A percentile compares a stretch with the other conserved stretches of the same genome.
phyloP scores from a whole-genome alignment of 2,329 filamentous ascomycete genomes.

The Tothia fuscella region DNA sequence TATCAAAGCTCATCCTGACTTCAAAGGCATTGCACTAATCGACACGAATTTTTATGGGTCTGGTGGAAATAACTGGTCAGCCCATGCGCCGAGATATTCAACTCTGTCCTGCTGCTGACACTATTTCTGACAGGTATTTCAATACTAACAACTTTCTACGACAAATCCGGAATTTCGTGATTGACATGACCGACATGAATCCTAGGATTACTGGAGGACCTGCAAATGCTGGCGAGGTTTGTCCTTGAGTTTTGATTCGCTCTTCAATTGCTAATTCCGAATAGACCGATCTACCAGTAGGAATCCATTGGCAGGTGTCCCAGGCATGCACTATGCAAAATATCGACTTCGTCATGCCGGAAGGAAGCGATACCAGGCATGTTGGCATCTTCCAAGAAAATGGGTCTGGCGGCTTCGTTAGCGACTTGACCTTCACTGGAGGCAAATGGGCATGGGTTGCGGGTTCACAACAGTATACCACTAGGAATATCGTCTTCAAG shows the following conservation, averaged over 20 bases:
- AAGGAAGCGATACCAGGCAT: slow-evolving; percentile 34
- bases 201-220: too few relatives aligned
- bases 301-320: slow-evolving; percentile 41
- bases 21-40: slow-evolving; percentile 55
- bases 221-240: too few relatives aligned
- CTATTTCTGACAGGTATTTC: slow-evolving; percentile 40
- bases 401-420: slow-evolving; percentile 48
- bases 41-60: slow-evolving; percentile 73
- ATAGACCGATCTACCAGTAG: slow-evolving; percentile 19
- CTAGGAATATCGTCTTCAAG: slow-evolving; percentile 43
- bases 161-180: slow-evolving; percentile 41
- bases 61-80: slow-evolving; percentile 33
- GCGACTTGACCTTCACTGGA: slow-evolving; percentile 47
- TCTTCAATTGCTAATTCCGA: too few relatives aligned
- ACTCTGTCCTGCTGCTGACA: too few relatives aligned
- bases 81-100: too few relatives aligned
- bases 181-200: slow-evolving; percentile 34
- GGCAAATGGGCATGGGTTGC: slow-evolving; percentile 26
- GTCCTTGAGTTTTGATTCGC: too few relatives aligned
- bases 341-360: slow-evolving; percentile 48
- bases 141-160: slow-evolving; percentile 45
- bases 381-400: slow-evolving; percentile 46
- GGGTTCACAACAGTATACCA: slow-evolving; percentile 43
- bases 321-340: slow-evolving; percentile 47
- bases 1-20: slow-evolving; percentile 50